Percentiles rank a stretch among this genome's conserved stretches.
Conservation (phyloP, 2,329 filamentous ascomycete genomes). For the Pestalotiopsis sp. region DNA sequence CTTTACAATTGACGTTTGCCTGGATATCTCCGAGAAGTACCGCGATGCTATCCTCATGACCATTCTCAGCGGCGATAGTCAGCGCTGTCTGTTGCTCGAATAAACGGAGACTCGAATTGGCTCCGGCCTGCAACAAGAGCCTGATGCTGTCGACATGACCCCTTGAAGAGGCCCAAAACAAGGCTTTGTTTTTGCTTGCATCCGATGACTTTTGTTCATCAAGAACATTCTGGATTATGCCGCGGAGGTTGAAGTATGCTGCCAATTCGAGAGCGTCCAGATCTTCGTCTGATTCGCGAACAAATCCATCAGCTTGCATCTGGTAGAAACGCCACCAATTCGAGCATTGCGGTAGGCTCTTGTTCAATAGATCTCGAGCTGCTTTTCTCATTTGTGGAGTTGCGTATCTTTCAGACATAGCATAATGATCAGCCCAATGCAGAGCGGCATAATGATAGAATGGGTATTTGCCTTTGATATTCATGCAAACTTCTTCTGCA, state of each 20-base stretch:
- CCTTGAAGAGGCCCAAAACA: conserved; percentile 32
- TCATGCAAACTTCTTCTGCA: conserved; percentile 22
- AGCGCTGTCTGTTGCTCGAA: conserved; percentile 1
- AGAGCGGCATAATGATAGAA: conserved; percentile 37
- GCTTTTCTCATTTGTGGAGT: conserved; percentile 18
- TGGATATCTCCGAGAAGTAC: not conserved
- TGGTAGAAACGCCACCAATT: conserved; percentile 36
- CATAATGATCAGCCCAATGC: conserved; percentile 37
- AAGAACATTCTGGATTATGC: conserved; percentile 21
- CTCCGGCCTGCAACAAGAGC: conserved; percentile 21
- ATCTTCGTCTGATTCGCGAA: conserved; percentile 18
- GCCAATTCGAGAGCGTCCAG: conserved; percentile 27
- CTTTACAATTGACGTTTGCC: not conserved
- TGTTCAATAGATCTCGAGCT: conserved; percentile 19
- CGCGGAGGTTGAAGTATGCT: conserved; percentile 31
- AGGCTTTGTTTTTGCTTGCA: conserved; percentile 18
- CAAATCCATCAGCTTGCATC: conserved; percentile 20
- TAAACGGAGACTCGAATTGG: conserved; percentile 19
- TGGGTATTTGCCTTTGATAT: conserved; percentile 23
- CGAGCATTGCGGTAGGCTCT: conserved; percentile 16
- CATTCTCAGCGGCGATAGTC: conserved; percentile 1
- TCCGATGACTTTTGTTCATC: conserved; percentile 8
- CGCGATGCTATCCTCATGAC: not conserved
- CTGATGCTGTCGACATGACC: conserved; percentile 22
- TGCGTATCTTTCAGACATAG: conserved; percentile 19